Evolutionary conservation across 192 early-diverging fungal genomes (phyloP).

Genomic region (Coemansia aciculifera): DNA sequence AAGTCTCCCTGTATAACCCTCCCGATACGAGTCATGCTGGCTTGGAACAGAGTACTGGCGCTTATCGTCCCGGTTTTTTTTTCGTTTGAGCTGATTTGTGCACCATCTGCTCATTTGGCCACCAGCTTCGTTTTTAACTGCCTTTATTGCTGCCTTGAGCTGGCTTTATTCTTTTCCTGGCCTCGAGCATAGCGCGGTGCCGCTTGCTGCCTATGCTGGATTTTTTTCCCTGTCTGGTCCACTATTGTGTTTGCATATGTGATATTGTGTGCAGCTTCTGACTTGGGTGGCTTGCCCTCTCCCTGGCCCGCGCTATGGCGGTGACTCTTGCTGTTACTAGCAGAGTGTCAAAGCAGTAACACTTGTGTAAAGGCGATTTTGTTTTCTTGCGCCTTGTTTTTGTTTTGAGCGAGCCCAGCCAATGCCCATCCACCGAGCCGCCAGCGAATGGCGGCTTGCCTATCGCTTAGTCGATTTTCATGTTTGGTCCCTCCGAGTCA

Average conservation of each 20-base stretch:
- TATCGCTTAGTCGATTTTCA: constrained; percentile 17
- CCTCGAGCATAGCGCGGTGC: neutral
- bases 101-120: neutral
- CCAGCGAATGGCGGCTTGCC: constrained; percentile 7
- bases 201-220: neutral
- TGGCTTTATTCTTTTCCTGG: neutral
- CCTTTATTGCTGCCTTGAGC: neutral
- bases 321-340: neutral
- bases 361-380: neutral
- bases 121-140: neutral
- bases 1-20: neutral
- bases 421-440: neutral
- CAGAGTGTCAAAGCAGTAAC: neutral
- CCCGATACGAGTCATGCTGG: neutral
- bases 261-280: neutral
- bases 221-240: neutral
- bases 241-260: neutral
- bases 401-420: constrained; percentile 9
- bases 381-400: constrained; percentile 26
- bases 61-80: neutral
- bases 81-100: neutral
- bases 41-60: neutral
- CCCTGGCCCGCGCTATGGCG: neutral
- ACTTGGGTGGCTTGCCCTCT: neutral
- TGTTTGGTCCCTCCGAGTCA: constrained; percentile 16